Conservation (phyloP, 768 basidiomycete species). For the Amanita jacksonii region DNA sequence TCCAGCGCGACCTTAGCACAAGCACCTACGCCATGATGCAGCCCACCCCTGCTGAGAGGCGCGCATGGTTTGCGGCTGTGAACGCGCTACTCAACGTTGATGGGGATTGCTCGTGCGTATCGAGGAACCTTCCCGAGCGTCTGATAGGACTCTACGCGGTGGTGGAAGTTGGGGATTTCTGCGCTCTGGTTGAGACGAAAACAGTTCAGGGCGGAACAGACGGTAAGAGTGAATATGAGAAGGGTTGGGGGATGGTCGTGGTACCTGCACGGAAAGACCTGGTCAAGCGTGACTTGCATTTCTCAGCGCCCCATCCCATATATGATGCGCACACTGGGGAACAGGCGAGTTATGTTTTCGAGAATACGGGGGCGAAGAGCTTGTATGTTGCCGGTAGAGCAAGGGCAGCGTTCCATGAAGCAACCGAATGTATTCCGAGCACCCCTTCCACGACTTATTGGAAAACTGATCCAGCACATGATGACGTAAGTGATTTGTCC, state of each 20-base stretch:
- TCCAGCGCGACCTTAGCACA: background rate
- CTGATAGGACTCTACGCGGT: background rate
- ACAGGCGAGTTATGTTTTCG: slow-evolving; percentile 33
- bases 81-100: background rate
- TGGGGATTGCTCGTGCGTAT: background rate
- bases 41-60: background rate
- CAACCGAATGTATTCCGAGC: slow-evolving; percentile 25
- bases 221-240: background rate
- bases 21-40: background rate
- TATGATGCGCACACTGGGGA: slow-evolving; percentile 28
- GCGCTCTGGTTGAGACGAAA: slow-evolving; percentile 1
- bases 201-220: background rate
- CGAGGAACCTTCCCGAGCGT: background rate
- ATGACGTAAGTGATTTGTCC: slow-evolving; percentile 21
- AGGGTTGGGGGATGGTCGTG: slow-evolving; percentile 6
- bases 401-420: slow-evolving; percentile 23
- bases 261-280: background rate
- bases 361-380: slow-evolving; percentile 27
- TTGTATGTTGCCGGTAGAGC: slow-evolving; percentile 32
- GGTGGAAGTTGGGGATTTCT: slow-evolving; percentile 1
- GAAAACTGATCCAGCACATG: slow-evolving; percentile 39
- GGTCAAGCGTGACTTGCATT: slow-evolving; percentile 16
- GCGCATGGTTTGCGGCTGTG: background rate
- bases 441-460: slow-evolving; percentile 21
- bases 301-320: slow-evolving; percentile 37